Evolutionary conservation across 441 rosid genomes (phyloP).

Genomic region (Corymbia citriodora): DNA sequence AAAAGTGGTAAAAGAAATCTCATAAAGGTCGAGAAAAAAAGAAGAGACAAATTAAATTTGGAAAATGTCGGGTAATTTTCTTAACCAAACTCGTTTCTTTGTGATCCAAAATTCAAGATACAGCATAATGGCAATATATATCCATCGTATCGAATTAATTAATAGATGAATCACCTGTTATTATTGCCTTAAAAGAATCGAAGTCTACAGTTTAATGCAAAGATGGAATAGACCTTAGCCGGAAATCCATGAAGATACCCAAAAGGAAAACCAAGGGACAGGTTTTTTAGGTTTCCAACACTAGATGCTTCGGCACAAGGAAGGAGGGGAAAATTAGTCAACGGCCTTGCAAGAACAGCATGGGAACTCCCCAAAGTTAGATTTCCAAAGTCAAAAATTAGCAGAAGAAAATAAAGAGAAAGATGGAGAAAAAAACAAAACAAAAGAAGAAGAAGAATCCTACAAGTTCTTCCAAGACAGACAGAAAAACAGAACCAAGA

Average conservation of each 20-base stretch:
- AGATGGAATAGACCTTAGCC: background rate
- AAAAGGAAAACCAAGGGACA: background rate
- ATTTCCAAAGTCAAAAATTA: background rate
- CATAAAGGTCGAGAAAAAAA: background rate
- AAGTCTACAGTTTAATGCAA: background rate
- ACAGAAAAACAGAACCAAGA: background rate
- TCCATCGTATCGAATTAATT: background rate
- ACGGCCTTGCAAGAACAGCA: background rate
- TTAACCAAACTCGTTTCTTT: background rate
- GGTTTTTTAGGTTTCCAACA: background rate
- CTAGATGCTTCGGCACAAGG: background rate
- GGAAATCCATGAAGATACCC: background rate
- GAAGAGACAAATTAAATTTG: background rate
- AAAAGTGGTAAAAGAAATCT: background rate
- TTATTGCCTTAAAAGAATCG: background rate
- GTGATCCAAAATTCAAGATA: background rate
- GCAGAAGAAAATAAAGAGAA: background rate
- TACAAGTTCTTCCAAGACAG: background rate
- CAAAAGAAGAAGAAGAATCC: background rate
- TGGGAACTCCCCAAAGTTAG: background rate
- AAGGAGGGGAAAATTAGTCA: background rate
- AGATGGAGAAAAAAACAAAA: too few relatives aligned
- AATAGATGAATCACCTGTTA: background rate
- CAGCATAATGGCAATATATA: background rate
- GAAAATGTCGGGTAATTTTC: background rate